Evolutionary conservation across 164 flowering plant genomes (phyloP), one percentile per base, ranked within the genome.

Genomic region (grape (Vitis vinifera)): DNA sequence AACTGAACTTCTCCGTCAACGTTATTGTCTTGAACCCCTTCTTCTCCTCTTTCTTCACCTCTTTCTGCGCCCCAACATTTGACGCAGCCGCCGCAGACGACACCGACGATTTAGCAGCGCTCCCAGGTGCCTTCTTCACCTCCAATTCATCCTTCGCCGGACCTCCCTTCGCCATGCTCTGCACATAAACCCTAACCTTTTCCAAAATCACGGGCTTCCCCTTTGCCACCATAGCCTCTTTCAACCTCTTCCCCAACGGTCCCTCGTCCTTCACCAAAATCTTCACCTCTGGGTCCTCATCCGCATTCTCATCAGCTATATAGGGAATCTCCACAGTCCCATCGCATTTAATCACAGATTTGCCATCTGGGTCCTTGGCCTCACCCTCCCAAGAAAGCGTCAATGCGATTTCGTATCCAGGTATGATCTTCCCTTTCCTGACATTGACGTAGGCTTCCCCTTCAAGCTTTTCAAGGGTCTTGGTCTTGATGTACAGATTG

Each of bases 391-490:
- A 94, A 2, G 86, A 65, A 13, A 92, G 17, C 5, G 76, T 17
- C 12, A 94, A 64, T 31, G 70, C 72, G 63, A 94, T 59, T 77
- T 92, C 99, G 77, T 96, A 96, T 0, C 99, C 99, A 1, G 99
- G 99, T 1, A 96, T 96, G 70, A 93, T 83, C 73, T 96, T 96
- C 0, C 99, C 98, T 77, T 93, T 96, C 6, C 99, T 88, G 12
- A 96, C 73, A 51, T 96, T 96, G 55, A 96, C 97, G 71, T 93
- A 96, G 59, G 99, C 98, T 69, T 96, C 99, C 0, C 99, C 99
- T 0, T 84, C 87, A 57, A 93, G 80, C 66, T 84, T 86, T 2
- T 81, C 87, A 66, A 96, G 69, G 51, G 73, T 79, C 57, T 71
- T 85, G 76, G 81, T 88, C 61, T 51, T 77, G 87, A 93, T 72